Conservation (phyloP, 345 rosid species). For the Syzygium oleosum region DNA sequence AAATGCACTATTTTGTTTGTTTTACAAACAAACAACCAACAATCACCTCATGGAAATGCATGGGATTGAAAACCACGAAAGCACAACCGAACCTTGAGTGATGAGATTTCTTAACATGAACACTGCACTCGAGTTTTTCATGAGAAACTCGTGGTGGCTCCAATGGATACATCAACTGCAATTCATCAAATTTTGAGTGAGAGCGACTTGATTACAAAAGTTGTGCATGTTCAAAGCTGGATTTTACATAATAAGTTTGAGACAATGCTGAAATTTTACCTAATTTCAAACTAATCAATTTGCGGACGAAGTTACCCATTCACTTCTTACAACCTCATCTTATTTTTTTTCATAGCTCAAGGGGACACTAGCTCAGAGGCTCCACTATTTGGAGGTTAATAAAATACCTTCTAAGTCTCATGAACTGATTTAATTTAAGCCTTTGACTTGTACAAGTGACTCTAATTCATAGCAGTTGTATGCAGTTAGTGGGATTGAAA, state of each 20-base stretch:
- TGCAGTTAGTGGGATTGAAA: neutral
- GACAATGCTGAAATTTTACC: neutral
- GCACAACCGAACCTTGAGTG: neutral
- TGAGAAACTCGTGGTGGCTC: neutral
- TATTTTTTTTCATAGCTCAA: neutral
- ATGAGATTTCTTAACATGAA: neutral
- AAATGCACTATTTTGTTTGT: too few species aligned
- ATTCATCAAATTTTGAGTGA: neutral
- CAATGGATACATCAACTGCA: neutral
- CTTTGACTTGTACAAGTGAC: neutral
- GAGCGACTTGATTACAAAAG: neutral
- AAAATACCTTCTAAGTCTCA: neutral
- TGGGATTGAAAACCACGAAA: neutral
- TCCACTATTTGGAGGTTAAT: neutral
- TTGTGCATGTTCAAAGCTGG: fast-evolving
- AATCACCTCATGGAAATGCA: neutral
- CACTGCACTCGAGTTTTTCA: neutral
- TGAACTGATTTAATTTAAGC: neutral
- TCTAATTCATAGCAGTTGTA: neutral
- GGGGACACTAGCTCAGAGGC: neutral
- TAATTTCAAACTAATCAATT: neutral
- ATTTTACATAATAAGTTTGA: neutral
- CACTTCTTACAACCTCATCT: neutral
- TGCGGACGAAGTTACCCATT: neutral
- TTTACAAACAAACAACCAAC: too few species aligned